Percentiles rank a stretch among this genome's conserved stretches.
phyloP scores from a whole-genome alignment of 345 rosid species.

The Acer campestre region DNA sequence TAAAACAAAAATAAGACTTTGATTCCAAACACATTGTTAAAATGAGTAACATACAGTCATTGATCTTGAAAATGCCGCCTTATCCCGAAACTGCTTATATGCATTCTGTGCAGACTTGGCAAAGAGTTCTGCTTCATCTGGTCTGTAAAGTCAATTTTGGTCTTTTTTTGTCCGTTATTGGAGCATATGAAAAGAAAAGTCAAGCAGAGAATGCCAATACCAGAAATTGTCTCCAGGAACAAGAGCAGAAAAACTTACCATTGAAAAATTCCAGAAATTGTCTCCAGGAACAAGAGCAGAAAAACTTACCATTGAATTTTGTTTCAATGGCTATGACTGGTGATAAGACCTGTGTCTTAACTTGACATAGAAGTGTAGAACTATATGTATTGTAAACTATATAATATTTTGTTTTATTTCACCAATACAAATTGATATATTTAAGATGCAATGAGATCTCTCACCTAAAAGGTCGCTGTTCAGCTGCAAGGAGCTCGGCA shows the following conservation, averaged over 20 bases:
- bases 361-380: background rate
- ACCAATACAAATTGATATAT: background rate
- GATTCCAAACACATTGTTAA: background rate
- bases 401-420: slow-evolving; percentile 1
- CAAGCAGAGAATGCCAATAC: background rate
- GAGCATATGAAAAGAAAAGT: slow-evolving; percentile 2
- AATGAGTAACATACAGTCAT: slow-evolving; percentile 61
- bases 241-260: background rate
- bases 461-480: slow-evolving; percentile 87
- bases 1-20: background rate
- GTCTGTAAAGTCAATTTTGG: slow-evolving; percentile 45
- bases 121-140: slow-evolving; percentile 92
- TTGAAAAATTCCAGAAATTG: background rate
- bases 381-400: slow-evolving; percentile 1
- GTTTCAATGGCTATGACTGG: background rate
- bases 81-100: slow-evolving; percentile 77
- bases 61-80: slow-evolving; percentile 89
- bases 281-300: background rate
- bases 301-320: background rate
- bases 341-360: background rate
- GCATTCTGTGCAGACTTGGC: slow-evolving; percentile 79
- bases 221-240: slow-evolving; percentile 1
- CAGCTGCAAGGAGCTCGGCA: slow-evolving; percentile 89
- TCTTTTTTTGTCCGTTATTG: slow-evolving; percentile 11
- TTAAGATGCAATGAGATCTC: slow-evolving; percentile 18